These are phyloP conservation scores for Asclepias syriaca DNA, from an alignment of 257 asterid species.

Conservation along the genomic window DNA sequence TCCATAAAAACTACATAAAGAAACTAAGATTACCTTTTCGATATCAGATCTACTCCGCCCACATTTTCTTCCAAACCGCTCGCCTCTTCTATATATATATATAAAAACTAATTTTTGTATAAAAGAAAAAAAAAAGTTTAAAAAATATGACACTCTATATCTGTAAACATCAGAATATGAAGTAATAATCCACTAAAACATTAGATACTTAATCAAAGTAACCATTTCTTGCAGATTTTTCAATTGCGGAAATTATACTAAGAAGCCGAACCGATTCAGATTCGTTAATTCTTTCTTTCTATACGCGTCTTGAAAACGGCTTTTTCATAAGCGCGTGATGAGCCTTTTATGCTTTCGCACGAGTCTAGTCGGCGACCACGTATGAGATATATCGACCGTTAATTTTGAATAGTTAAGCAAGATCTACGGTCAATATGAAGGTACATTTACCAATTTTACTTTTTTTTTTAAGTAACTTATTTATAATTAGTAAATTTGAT, in stretches of 20 bases:
- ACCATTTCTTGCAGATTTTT: not conserved
- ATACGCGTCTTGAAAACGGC: not conserved
- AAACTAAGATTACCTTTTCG: not conserved
- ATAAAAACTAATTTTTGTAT: not conserved
- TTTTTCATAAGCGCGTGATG: not conserved
- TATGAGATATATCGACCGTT: not conserved
- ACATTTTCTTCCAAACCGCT: not conserved
- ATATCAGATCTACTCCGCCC: constrained; percentile 2
- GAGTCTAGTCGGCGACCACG: not conserved
- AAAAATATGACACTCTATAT: not conserved
- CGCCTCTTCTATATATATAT: not conserved
- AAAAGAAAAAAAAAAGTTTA: not conserved
- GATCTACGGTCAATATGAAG: not conserved
- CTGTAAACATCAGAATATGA: not conserved
- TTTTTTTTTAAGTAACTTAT: not conserved
- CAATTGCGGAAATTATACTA: not conserved
- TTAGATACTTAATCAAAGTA: not conserved
- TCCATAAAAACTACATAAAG: not conserved
- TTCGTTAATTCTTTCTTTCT: not conserved
- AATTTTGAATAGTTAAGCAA: not conserved
- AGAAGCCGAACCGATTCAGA: not conserved
- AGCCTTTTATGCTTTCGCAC: not conserved
- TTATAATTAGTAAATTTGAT: not conserved
- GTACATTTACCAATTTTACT: not conserved
- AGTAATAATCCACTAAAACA: not conserved